Evolutionary conservation across 345 rosid genomes (phyloP).

Genomic region (Anastatica hierochuntica): DNA sequence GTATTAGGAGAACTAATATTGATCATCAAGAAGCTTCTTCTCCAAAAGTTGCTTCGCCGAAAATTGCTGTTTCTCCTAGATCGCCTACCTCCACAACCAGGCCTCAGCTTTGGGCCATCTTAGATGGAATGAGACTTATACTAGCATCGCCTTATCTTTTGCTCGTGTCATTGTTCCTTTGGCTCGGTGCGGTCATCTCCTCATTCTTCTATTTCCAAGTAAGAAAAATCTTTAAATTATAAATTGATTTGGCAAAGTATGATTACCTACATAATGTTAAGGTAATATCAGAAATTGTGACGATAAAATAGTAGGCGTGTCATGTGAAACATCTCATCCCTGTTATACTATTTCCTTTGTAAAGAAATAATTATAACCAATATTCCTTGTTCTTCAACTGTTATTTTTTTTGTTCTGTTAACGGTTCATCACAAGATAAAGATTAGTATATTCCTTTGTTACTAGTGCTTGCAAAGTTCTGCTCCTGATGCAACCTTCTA

Average conservation of each 20-base stretch:
- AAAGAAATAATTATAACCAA: too few species aligned
- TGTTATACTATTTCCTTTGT: too few species aligned
- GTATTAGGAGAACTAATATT: constrained; percentile 35
- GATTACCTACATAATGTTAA: too few species aligned
- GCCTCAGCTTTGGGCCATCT: constrained; percentile 66
- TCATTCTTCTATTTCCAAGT: constrained; percentile 98
- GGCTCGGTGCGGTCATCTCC: constrained; percentile 92
- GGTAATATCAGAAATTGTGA: too few species aligned
- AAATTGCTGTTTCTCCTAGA: constrained; percentile 32
- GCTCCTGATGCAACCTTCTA: not conserved
- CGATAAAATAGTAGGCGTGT: too few species aligned
- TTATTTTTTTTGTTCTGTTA: too few species aligned
- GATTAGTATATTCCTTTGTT: not conserved
- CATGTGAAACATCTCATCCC: too few species aligned
- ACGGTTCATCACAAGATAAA: too few species aligned
- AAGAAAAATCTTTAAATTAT: not conserved
- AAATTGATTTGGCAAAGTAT: not conserved
- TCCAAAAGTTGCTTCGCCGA: constrained; percentile 19
- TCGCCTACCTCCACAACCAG: constrained; percentile 34
- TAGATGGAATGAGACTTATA: constrained; percentile 71
- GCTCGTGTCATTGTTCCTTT: constrained; percentile 72
- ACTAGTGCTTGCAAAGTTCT: not conserved
- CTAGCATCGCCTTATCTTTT: constrained; percentile 68
- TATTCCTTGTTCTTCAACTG: too few species aligned
- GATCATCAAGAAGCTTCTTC: constrained; percentile 33